Evolutionary conservation across 441 rosid genomes (phyloP).

Genomic region (Metrosideros polymorpha): DNA sequence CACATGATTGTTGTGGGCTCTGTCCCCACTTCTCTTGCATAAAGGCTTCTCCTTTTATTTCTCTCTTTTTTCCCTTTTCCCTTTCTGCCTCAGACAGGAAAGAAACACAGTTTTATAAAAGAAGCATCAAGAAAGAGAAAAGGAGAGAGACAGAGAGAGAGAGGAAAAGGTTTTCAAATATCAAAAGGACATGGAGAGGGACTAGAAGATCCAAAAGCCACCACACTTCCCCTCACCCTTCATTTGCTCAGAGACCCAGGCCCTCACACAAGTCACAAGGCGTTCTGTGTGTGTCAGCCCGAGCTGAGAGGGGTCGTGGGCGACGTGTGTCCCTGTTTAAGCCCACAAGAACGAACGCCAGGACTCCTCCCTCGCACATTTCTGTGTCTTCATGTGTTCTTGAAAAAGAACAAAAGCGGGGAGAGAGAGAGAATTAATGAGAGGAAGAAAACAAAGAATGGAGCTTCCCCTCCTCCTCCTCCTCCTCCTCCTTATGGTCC

Average conservation of each 20-base stretch:
- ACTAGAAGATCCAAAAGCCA: slow-evolving; percentile 7
- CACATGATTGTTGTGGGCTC: slow-evolving; percentile 25
- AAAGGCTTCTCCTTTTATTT: slow-evolving; percentile 4
- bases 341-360: not conserved
- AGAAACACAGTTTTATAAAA: not conserved
- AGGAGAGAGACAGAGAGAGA: not conserved
- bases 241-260: slow-evolving; percentile 1
- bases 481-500: slow-evolving; percentile 23
- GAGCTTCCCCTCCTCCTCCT: slow-evolving; percentile 27
- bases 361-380: not conserved
- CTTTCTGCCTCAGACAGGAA: not conserved
- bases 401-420: not conserved
- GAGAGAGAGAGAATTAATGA: not conserved
- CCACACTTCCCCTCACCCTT: not conserved
- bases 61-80: not conserved
- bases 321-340: not conserved
- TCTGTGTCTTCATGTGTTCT: slow-evolving; percentile 26
- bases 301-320: not conserved
- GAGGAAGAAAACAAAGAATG: slow-evolving; percentile 21
- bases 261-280: not conserved
- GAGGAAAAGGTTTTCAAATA: not conserved
- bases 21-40: slow-evolving; percentile 4
- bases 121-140: not conserved
- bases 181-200: not conserved
- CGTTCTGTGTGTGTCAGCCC: not conserved